Evolutionary conservation across 331 rosid species (phyloP), one percentile per base, ranked within the genome.

Genomic region (Telfairia occidentalis): DNA sequence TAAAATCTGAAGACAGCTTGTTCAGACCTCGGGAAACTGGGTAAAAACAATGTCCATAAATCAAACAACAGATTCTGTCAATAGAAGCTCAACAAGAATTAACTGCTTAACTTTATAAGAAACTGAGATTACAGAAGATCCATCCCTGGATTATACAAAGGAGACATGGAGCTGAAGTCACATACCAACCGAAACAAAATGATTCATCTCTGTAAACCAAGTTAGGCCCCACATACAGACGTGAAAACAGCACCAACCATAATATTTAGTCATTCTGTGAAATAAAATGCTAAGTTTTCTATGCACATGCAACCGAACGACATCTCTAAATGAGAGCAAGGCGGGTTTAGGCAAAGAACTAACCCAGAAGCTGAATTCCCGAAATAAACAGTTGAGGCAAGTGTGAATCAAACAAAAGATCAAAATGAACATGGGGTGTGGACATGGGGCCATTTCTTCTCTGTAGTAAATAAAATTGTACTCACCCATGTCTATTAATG

Each of bases 271-370:
- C 23, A 49, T 1, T 19, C 54, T 49, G 9, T 21, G 29, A 19
- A 54, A 54, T 1, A 13, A 53, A 59, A 29, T 12, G 40, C 23
- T 13, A 4, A 15, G 5, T 29, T 15, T 30, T 59, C 42, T 13
- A 24, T 40, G 35, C 55, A 69, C 34, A 43, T 24, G 24, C 23
- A 42, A 43, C 37, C 28, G 37, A 43, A 10, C 11, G 23, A 67
- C 23, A 11, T 42, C 54, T 67, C 29, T 2, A 21, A 23, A 66
- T 6, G 42, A 21, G 52, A 15, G 52, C 6, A 12, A 6, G 53
- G 24, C 73, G 40, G 50, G 54, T 40, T 67, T 67, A 67, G 73
- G 35, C 54, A 67, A 59, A 40, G 54, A 42, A 38, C 73, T 21
- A 24, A 10, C 34, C 35, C 34, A 43, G 55, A 67, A 67, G 34